Percentiles rank a stretch among this genome's conserved stretches.
These are phyloP conservation scores for Pueraria montana DNA, from an alignment of 306 rosid genomes.

Conservation along the genomic window DNA sequence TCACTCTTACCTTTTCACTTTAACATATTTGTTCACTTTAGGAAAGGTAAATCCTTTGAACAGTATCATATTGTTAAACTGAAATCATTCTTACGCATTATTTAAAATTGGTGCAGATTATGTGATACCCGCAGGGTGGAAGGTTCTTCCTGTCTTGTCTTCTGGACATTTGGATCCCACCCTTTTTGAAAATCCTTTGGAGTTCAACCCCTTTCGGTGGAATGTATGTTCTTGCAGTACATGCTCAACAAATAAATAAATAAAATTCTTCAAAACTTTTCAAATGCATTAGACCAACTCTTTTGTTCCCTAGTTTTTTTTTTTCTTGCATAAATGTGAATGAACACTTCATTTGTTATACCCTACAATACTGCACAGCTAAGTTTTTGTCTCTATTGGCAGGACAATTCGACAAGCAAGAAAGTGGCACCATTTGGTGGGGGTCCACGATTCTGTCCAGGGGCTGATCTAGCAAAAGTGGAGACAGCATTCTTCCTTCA, in stretches of 20 bases:
- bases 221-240: conserved; percentile 54
- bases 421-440: conserved; percentile 81
- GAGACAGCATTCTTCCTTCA: conserved; percentile 80
- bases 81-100: conserved; percentile 10
- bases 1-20: not conserved
- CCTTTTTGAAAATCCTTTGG: conserved; percentile 63
- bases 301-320: not conserved
- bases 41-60: not conserved
- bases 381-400: conserved; percentile 42
- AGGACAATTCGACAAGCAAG: conserved; percentile 66
- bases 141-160: conserved; percentile 81
- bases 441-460: conserved; percentile 90
- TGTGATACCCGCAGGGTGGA: conserved; percentile 82
- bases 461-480: conserved; percentile 80
- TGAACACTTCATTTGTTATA: not conserved
- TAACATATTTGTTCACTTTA: not conserved
- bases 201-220: conserved; percentile 85
- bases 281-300: not conserved
- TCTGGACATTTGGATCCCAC: conserved; percentile 71
- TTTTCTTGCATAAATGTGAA: not conserved
- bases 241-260: conserved; percentile 5
- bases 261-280: not conserved
- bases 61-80: not conserved
- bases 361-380: not conserved
- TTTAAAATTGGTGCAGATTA: conserved; percentile 52